These are phyloP conservation scores for Carex scoparia DNA, from an alignment of 176 grass and related monocot genomes.

Conservation along the genomic window DNA sequence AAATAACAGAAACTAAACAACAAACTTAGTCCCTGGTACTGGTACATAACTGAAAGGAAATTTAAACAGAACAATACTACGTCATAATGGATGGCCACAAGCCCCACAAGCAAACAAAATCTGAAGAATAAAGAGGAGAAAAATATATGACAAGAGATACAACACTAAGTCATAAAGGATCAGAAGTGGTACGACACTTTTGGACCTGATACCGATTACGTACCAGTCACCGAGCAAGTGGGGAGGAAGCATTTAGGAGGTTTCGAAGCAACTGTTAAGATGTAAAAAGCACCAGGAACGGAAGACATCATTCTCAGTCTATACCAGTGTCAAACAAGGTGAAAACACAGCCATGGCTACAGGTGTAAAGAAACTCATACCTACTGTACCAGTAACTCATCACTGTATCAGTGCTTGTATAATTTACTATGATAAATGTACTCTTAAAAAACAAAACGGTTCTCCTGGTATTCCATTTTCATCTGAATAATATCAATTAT, in stretches of 20 bases:
- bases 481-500: not conserved
- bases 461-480: not conserved
- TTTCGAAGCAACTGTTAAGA: not conserved
- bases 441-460: not conserved
- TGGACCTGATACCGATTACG: not conserved
- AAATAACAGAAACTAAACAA: not conserved
- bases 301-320: not conserved
- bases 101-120: not conserved
- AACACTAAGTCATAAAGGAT: not conserved
- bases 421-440: not conserved
- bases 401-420: not conserved
- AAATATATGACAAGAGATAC: not conserved
- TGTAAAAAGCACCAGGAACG: not conserved
- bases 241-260: not conserved
- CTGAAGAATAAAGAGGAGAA: not conserved
- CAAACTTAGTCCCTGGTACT: not conserved
- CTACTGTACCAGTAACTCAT: not conserved
- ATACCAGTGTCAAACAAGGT: not conserved
- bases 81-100: not conserved
- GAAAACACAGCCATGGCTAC: not conserved
- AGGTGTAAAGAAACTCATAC: not conserved
- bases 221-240: not conserved
- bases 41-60: not conserved
- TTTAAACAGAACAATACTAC: not conserved
- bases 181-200: not conserved